Conservation (phyloP, 176 grass and related monocot species). For the Triticum monococcum region DNA sequence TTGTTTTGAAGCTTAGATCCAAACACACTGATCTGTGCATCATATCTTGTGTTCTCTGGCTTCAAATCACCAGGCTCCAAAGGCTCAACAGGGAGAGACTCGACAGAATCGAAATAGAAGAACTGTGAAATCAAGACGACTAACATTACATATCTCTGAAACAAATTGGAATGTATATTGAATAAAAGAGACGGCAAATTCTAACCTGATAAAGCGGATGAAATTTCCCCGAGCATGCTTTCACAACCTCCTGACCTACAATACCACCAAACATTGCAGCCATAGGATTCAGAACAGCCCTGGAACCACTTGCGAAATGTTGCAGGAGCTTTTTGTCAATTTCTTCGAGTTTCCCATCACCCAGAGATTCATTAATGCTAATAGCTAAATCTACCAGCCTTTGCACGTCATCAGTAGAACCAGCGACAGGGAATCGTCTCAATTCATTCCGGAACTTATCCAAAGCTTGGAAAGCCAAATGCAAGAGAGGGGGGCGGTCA, state of each 20-base stretch:
- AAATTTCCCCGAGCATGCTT: slow-evolving; percentile 93
- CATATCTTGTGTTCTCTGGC: slow-evolving; percentile 62
- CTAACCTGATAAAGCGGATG: slow-evolving; percentile 87
- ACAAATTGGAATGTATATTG: not conserved
- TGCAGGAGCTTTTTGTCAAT: slow-evolving; percentile 69
- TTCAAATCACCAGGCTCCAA: slow-evolving; percentile 64
- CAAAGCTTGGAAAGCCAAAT: slow-evolving; percentile 89
- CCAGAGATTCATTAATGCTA: slow-evolving; percentile 61
- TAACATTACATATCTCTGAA: not conserved
- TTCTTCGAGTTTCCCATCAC: slow-evolving; percentile 67
- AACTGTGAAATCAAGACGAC: slow-evolving; percentile 56
- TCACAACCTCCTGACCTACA: slow-evolving; percentile 90
- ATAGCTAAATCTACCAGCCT: slow-evolving; percentile 53
- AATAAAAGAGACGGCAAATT: not conserved
- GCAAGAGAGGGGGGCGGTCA: slow-evolving; percentile 73
- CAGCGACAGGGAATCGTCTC: slow-evolving; percentile 61
- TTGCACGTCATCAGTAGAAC: slow-evolving; percentile 66
- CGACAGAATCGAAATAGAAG: slow-evolving; percentile 93
- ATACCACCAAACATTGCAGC: slow-evolving; percentile 93
- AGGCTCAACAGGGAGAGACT: slow-evolving; percentile 78
- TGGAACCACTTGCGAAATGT: slow-evolving; percentile 78
- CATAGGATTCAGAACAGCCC: slow-evolving; percentile 87
- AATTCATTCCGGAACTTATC: slow-evolving; percentile 70
- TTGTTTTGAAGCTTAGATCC: slow-evolving; percentile 76
- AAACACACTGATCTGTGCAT: slow-evolving; percentile 88